Evolutionary conservation across 768 basidiomycete species (phyloP).

Genomic region (Peribolospora baueri): DNA sequence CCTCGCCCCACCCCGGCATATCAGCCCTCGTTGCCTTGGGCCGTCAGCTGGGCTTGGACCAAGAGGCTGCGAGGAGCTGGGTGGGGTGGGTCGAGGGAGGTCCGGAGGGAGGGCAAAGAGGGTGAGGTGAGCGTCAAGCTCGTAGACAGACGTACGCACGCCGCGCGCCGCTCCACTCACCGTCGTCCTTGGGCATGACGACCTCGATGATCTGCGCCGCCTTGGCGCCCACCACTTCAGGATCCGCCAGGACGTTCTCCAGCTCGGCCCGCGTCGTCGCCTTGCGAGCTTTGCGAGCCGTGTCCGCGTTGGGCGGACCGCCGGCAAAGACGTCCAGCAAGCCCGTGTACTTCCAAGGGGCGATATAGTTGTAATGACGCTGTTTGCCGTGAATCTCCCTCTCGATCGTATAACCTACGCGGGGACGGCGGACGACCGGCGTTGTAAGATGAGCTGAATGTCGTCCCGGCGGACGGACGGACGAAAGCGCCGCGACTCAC

Average conservation of each 20-base stretch:
- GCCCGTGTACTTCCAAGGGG: slow-evolving; percentile 33
- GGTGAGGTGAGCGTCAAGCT: too few species aligned
- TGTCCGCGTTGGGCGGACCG: slow-evolving; percentile 13
- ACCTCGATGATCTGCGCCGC: too few species aligned
- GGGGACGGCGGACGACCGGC: background rate
- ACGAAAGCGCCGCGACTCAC: slow-evolving; percentile 4
- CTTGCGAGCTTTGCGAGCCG: slow-evolving; percentile 14
- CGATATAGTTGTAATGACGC: slow-evolving; percentile 58
- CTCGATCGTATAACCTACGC: slow-evolving; percentile 60
- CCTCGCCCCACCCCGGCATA: too few species aligned
- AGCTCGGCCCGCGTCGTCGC: slow-evolving; percentile 30
- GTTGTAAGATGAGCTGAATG: background rate
- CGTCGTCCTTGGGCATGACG: too few species aligned
- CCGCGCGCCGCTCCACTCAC: too few species aligned
- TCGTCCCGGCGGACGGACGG: background rate
- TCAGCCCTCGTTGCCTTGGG: too few species aligned
- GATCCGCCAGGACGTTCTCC: slow-evolving; percentile 36
- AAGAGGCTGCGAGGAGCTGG: too few species aligned
- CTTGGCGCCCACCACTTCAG: too few species aligned
- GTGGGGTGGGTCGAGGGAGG: too few species aligned
- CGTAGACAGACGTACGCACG: too few species aligned
- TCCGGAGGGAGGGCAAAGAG: too few species aligned
- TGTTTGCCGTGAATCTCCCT: slow-evolving; percentile 27
- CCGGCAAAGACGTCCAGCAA: slow-evolving; percentile 19
- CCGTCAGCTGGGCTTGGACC: too few species aligned